These are phyloP conservation scores for Aspergillus latus DNA, from an alignment of 2,329 filamentous ascomycete genomes.

Conservation along the genomic window DNA sequence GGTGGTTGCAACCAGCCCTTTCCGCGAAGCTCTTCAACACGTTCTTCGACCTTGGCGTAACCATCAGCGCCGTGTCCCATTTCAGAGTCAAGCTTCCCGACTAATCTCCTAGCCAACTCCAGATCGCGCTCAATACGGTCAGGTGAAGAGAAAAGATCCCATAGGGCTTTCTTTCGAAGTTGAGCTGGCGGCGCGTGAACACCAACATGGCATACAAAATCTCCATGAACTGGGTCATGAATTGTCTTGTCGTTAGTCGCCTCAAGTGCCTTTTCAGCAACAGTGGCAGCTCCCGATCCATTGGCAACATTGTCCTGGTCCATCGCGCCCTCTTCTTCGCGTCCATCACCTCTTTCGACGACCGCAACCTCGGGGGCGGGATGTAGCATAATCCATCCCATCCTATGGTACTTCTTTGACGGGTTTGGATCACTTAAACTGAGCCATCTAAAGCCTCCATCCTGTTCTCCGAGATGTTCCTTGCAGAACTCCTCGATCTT, in stretches of 20 bases:
- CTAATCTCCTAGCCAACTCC: slow-evolving; percentile 75
- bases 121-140: slow-evolving; percentile 92
- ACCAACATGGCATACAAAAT: slow-evolving; percentile 96
- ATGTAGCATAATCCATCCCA: slow-evolving; percentile 97
- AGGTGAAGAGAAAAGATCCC: slow-evolving; percentile 93
- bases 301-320: slow-evolving; percentile 36
- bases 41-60: slow-evolving; percentile 76
- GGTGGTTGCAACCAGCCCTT: slow-evolving; percentile 74
- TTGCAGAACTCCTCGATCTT: slow-evolving; percentile 95
- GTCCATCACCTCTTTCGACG: slow-evolving; percentile 70
- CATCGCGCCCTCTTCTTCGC: slow-evolving; percentile 64
- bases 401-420: slow-evolving; percentile 93
- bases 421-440: slow-evolving; percentile 96
- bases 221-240: slow-evolving; percentile 86
- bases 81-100: slow-evolving; percentile 81
- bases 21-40: slow-evolving; percentile 75
- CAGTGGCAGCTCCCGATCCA: slow-evolving; percentile 41
- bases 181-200: slow-evolving; percentile 86
- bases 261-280: slow-evolving; percentile 82
- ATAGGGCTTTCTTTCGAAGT: slow-evolving; percentile 89
- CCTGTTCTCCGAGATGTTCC: slow-evolving; percentile 85
- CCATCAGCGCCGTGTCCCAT: slow-evolving; percentile 76
- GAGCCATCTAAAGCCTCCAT: slow-evolving; percentile 92
- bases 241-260: slow-evolving; percentile 98
- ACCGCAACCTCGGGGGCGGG: slow-evolving; percentile 68